Conservation (phyloP, 225 moss, liverwort and hornwort species). For the Climacium dendroides region DNA sequence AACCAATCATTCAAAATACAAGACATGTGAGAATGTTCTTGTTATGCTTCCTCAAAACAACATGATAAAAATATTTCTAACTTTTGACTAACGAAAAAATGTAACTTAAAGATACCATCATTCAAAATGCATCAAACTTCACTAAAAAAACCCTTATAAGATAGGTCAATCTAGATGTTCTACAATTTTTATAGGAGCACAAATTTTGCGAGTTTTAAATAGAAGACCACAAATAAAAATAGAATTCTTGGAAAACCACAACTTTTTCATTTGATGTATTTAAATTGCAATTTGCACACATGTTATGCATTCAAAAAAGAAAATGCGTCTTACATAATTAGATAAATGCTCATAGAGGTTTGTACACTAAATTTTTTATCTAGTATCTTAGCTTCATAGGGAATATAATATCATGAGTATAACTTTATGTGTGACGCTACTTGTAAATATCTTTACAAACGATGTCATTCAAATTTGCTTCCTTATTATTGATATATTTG, state of each 20-base stretch:
- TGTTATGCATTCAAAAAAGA: neutral
- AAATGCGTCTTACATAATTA: neutral
- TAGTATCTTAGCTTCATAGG: neutral
- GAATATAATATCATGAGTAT: neutral
- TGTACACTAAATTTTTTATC: neutral
- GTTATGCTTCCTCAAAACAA: too few relatives aligned
- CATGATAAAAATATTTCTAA: fast-evolving
- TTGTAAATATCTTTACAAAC: neutral
- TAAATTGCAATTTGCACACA: neutral
- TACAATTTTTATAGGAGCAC: neutral
- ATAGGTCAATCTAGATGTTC: neutral
- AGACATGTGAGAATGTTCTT: too few relatives aligned
- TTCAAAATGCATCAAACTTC: neutral
- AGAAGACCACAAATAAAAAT: neutral
- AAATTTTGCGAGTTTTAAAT: neutral
- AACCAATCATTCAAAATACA: too few relatives aligned
- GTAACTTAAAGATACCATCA: neutral
- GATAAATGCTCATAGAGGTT: neutral
- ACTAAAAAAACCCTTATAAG: neutral
- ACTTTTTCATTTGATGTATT: fast-evolving
- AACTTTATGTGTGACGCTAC: neutral
- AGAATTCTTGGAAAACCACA: neutral
- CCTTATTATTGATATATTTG: neutral
- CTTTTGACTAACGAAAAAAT: neutral
- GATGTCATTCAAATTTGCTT: neutral